Percentiles rank a stretch among this genome's conserved stretches.
Evolutionary conservation across 441 rosid species (phyloP).

Genomic region (Geranium incanum): DNA sequence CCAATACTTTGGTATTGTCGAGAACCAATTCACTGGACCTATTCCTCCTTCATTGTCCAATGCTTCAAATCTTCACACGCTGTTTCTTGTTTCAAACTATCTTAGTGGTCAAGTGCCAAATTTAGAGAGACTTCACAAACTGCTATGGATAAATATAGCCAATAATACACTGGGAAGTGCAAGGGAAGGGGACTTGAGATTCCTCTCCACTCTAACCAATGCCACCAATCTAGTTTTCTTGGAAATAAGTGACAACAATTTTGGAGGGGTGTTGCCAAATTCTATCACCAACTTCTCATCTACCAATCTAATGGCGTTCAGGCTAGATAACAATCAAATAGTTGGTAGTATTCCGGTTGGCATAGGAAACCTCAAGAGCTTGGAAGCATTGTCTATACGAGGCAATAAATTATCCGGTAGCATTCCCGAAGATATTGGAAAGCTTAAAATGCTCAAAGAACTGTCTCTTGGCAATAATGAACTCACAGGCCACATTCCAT

Average conservation of each 20-base stretch:
- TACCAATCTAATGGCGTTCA: neutral
- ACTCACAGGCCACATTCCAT: constrained; percentile 17
- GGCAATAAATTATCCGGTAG: constrained; percentile 9
- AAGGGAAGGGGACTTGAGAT: constrained; percentile 16
- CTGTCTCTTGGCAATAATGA: neutral
- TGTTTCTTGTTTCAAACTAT: neutral
- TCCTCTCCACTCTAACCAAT: constrained; percentile 24
- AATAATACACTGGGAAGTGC: constrained; percentile 18
- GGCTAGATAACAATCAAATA: neutral
- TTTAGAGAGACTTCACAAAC: constrained; percentile 1
- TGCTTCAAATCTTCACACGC: constrained; percentile 12
- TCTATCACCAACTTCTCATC: constrained; percentile 18
- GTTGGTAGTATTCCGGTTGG: constrained; percentile 13
- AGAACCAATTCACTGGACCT: constrained; percentile 14
- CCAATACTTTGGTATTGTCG: neutral
- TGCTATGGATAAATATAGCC: neutral
- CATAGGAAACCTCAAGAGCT: constrained; percentile 11
- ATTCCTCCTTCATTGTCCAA: constrained; percentile 26
- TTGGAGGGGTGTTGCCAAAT: constrained; percentile 23
- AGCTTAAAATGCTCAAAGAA: neutral
- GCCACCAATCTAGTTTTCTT: neutral
- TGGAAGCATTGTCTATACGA: neutral
- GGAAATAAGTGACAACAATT: neutral
- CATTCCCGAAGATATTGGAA: constrained; percentile 9
- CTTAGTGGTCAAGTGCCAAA: constrained; percentile 20